Evolutionary conservation across 768 basidiomycete genomes (phyloP), one percentile per base, ranked within the genome.

Genomic region (Hygrocybe punicea): DNA sequence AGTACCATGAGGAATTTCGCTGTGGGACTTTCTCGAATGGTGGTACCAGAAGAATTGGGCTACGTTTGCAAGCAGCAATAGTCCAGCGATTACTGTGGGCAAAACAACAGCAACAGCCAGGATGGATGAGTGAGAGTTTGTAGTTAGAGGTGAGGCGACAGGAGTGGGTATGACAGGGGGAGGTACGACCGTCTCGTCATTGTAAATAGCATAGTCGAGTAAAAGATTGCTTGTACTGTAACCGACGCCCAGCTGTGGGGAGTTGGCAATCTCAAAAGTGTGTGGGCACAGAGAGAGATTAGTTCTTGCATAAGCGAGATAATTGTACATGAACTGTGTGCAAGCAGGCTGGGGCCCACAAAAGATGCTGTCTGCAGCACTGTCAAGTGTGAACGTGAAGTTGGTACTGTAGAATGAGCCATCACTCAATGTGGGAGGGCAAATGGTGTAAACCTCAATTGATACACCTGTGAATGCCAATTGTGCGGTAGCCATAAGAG

Each of bases 351-450:
- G 19, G 16, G 51, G 51, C 9, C 51, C 51, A 14, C 16, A 6
- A 21, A 53, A 53, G 19, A 16, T 39, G 9, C 51, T 35, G 39
- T 53, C 51, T 13, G 35, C 35, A 13, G 9, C n/a, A 40, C 23
- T 39, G 19, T 53, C 51, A 35, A 53, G 51, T 24, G 34, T 53
- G 51, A 53, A 53, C 4, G 51, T 35, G 51, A 53, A 53, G 23
- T 39, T 53, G 11, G 51, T 53, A 14, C 49, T 24, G 21, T 51
- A 51, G 35, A 4, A 39, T 9, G 14, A 9, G 37, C 19, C 39
- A 17, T 17, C 19, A 13, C 19, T 42, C 11, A 10, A 10, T 34
- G 49, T 2, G 14, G 49, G 25, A n/a, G 49, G 49, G 39, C 51
- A 53, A 24, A 53, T 53, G 13, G 39, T 42, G 51, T 53, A 53